Base-by-base conservation (phyloP, 257 asterid genomes). In the Capsicum baccatum region DNA sequence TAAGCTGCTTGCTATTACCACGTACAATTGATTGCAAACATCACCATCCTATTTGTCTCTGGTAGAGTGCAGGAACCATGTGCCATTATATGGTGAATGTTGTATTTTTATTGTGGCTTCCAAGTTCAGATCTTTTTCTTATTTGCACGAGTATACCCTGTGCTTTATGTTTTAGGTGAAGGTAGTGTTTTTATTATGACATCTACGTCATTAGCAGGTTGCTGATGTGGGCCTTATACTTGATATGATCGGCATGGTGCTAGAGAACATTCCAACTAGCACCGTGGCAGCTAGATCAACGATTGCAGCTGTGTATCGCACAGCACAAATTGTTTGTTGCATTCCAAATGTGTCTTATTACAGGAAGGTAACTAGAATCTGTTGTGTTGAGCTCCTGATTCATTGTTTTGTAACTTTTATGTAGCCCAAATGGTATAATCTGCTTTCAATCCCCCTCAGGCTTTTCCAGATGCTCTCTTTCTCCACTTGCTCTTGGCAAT, bases 401-500 rank as follows among this genome's bases (percentile, higher is more conserved):
- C 56, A 39, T 63, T 54, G 35, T 42, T 78, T 60, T 63, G 57
- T 78, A 50, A 50, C 64, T 59, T 63, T 81, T 63, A 21, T 81
- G 57, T 81, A 13, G 42, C 44, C 47, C 60, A 59, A 60, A 81
- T 44, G 71, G 82, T 39, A 44, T 56, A 70, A 55, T 42, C 50
- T 84, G 74, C 70, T 67, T 33, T 74, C 54, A 16, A 60, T 81
- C 59, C 14, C 59, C 44, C 76, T 59, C 89, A 90, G 92, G 92
- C 88, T 80, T 90, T 88, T 86, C 92, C 92, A 21, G 92, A 90
- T 84, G 88, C 84, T 26, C 91, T 90, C 82, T 88, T 90, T 79
- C 91, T 88, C 83, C 91, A 88, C 73, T 86, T 90, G 86, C 91
- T 90, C 79, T 86, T 88, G 86, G 90, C 92, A 21, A 90, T 90